A percentile compares a stretch with the other conserved stretches of the same genome.
These are phyloP conservation scores for Pelomyxa schiedti DNA, from an alignment of 78 protist species.

Conservation along the genomic window DNA sequence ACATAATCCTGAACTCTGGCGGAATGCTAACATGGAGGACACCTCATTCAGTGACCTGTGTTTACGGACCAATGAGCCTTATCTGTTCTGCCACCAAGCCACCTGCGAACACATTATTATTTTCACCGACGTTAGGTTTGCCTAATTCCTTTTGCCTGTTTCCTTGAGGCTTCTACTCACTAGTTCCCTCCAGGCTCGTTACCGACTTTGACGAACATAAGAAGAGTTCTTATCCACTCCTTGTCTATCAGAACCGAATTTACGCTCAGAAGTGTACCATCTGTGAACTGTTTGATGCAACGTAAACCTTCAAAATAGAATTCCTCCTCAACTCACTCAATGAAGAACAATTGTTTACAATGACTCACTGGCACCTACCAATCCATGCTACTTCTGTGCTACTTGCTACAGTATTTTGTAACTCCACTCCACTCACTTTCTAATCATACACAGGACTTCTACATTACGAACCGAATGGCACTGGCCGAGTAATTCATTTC, in stretches of 20 bases:
- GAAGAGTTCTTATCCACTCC: slow-evolving; percentile 3
- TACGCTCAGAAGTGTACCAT: slow-evolving; percentile 30
- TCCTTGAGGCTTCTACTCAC: slow-evolving; percentile 6
- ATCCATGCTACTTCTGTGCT: too few species aligned
- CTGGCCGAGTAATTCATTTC: too few species aligned
- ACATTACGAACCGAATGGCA: too few species aligned
- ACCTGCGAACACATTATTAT: slow-evolving; percentile 1
- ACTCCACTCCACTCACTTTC: too few species aligned
- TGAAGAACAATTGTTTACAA: too few species aligned
- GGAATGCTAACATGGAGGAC: slow-evolving; percentile 6
- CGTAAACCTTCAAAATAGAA: too few species aligned
- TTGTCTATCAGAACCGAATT: background rate
- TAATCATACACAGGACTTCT: too few species aligned
- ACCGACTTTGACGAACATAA: slow-evolving; percentile 1
- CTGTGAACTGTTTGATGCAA: slow-evolving; percentile 42
- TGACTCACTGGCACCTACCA: too few species aligned
- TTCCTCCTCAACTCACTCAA: too few species aligned
- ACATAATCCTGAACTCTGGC: background rate
- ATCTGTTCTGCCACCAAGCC: slow-evolving; percentile 8
- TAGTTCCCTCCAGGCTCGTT: slow-evolving; percentile 2
- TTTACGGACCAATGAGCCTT: slow-evolving; percentile 18
- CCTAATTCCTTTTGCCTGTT: background rate
- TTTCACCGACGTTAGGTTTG: slow-evolving; percentile 12
- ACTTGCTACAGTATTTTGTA: too few species aligned
- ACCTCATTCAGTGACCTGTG: slow-evolving; percentile 8